Evolutionary conservation across 1,284 basidiomycete species (phyloP).

Genomic region (Cryptococcus jaspeensis): DNA sequence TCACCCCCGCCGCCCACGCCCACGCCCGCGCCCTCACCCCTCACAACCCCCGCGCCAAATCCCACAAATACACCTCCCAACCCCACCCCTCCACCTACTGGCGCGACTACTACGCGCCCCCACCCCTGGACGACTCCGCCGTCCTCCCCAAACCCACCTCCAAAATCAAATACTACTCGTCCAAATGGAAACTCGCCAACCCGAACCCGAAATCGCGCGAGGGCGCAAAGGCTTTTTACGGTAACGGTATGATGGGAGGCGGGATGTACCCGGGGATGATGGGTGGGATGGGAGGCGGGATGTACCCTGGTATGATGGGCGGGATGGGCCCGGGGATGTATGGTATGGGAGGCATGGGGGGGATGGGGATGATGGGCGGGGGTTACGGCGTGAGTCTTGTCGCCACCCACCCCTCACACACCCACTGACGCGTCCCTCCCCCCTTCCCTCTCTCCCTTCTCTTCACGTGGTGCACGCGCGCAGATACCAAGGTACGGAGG

Average conservation of each 20-base stretch:
- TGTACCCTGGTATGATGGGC: constrained; percentile 14
- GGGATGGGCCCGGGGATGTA: constrained; percentile 22
- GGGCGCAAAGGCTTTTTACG: constrained; percentile 29
- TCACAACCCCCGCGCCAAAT: neutral
- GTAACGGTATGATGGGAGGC: constrained; percentile 13
- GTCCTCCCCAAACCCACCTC: constrained; percentile 25
- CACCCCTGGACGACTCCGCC: constrained; percentile 4
- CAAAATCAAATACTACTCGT: constrained; percentile 19
- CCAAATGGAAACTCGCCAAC: constrained; percentile 37
- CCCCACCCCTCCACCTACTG: constrained; percentile 14
- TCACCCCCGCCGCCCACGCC: neutral
- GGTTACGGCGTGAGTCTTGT: constrained; percentile 22
- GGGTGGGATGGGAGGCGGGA: constrained; percentile 17
- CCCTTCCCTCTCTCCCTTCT: neutral
- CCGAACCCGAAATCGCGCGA: constrained; percentile 26
- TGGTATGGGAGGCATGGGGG: constrained; percentile 17
- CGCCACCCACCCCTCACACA: neutral
- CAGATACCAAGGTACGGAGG: constrained; percentile 31
- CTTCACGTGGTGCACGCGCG: neutral
- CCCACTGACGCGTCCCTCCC: too few species aligned
- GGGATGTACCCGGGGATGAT: constrained; percentile 16
- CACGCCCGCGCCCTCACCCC: neutral
- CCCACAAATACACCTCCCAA: neutral
- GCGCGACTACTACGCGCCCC: constrained; percentile 21
- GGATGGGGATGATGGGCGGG: constrained; percentile 19